Conservation (phyloP, 148 eudicot genomes). For the Diospyros kaki region DNA sequence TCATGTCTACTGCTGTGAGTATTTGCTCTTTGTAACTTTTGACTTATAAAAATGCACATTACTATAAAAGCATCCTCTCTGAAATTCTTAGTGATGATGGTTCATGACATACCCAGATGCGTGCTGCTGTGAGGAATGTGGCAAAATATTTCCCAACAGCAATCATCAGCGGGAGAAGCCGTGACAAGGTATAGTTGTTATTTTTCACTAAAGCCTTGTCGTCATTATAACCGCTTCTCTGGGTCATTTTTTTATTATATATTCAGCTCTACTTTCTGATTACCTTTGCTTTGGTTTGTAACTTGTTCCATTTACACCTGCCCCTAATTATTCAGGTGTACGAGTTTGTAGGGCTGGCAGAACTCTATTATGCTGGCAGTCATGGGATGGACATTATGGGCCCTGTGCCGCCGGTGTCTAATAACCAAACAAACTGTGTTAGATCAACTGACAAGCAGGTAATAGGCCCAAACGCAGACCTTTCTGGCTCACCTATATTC, state of each 20-base stretch:
- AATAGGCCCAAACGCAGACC: slow-evolving; percentile 4
- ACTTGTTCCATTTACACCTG: background rate
- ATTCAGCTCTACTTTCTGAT: background rate
- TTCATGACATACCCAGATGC: slow-evolving; percentile 57
- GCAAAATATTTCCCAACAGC: slow-evolving; percentile 90
- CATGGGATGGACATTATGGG: slow-evolving; percentile 98
- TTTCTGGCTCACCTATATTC: background rate
- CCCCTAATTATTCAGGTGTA: slow-evolving; percentile 49
- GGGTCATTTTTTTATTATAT: background rate
- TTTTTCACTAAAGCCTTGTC: background rate
- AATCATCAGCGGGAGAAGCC: slow-evolving; percentile 93
- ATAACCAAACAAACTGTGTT: slow-evolving; percentile 56
- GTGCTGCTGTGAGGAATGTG: slow-evolving; percentile 66
- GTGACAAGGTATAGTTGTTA: slow-evolving; percentile 61
- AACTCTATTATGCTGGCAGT: slow-evolving; percentile 95
- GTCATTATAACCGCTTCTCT: slow-evolving; percentile 5
- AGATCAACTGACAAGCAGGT: slow-evolving; percentile 78
- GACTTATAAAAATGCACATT: background rate
- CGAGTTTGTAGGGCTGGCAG: slow-evolving; percentile 79
- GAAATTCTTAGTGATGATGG: slow-evolving; percentile 9
- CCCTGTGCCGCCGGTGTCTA: slow-evolving; percentile 51
- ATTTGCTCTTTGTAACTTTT: background rate
- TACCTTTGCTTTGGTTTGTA: background rate
- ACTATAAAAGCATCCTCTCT: background rate
- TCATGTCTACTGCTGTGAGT: slow-evolving; percentile 84